phyloP scores from a whole-genome alignment of 2,329 filamentous ascomycete species.

The Lasiodiplodia theobromae region DNA sequence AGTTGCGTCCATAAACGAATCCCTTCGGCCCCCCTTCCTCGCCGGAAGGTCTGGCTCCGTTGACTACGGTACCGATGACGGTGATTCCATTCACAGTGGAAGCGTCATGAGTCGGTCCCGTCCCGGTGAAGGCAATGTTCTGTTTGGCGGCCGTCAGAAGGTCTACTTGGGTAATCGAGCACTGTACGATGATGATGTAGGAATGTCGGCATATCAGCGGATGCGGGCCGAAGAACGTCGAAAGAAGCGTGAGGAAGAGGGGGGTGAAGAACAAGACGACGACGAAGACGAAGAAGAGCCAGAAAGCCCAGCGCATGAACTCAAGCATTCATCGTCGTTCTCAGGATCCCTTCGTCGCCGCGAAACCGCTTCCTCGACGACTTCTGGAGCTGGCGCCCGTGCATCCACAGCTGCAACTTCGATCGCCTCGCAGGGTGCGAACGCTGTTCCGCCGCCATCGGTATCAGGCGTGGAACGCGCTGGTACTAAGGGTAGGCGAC shows the following conservation, averaged over 20 bases:
- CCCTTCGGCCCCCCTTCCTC: constrained; percentile 62
- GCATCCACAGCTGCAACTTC: constrained; percentile 91
- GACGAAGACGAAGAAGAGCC: constrained; percentile 41
- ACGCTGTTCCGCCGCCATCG: constrained; percentile 41
- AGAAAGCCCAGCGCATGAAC: constrained; percentile 50
- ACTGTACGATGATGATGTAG: constrained; percentile 87
- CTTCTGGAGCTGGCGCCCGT: constrained; percentile 72
- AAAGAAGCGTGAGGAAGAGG: constrained; percentile 61
- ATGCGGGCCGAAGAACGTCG: constrained; percentile 66
- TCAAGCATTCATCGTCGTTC: constrained; percentile 60
- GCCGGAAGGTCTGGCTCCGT: constrained; percentile 47
- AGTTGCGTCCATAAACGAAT: constrained; percentile 73
- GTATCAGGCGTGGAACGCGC: constrained; percentile 62
- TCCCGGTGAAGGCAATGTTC: constrained; percentile 85
- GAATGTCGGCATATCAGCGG: constrained; percentile 78
- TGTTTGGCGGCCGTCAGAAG: constrained; percentile 96
- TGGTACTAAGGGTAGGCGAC: constrained; percentile 72
- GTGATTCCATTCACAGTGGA: constrained; percentile 64
- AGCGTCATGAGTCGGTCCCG: constrained; percentile 86
- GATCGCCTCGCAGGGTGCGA: constrained; percentile 72
- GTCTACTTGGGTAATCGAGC: constrained; percentile 81
- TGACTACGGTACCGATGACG: constrained; percentile 68
- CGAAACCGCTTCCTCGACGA: constrained; percentile 84
- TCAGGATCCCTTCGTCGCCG: constrained; percentile 75
- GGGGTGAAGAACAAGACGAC: constrained; percentile 51